phyloP scores from a whole-genome alignment of 1,284 basidiomycete genomes.

The Naganishia sp. region DNA sequence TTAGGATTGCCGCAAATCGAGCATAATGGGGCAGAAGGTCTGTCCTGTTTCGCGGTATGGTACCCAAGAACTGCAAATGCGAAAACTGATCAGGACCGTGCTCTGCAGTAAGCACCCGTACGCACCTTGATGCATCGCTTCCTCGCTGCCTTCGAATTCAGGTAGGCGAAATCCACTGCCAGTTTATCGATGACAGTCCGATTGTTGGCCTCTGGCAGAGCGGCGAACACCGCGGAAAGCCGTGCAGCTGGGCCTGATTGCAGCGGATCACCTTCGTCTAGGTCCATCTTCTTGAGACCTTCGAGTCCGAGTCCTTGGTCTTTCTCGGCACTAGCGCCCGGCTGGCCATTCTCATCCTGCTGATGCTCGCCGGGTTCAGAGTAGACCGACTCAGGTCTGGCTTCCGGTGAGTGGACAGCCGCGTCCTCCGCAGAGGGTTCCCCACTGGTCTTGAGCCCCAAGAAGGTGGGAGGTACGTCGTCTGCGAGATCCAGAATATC shows the following conservation, averaged over 20 bases:
- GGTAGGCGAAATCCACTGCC: slow-evolving; percentile 91
- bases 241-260: slow-evolving; percentile 84
- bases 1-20: slow-evolving; percentile 81
- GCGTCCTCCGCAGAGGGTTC: slow-evolving; percentile 12
- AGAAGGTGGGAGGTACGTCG: slow-evolving; percentile 80
- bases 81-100: neutral
- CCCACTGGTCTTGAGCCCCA: slow-evolving; percentile 58
- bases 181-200: slow-evolving; percentile 89
- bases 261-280: slow-evolving; percentile 50
- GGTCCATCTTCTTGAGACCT: slow-evolving; percentile 48
- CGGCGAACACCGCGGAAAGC: slow-evolving; percentile 85
- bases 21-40: slow-evolving; percentile 94
- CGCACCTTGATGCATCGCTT: slow-evolving; percentile 81
- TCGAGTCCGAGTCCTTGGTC: slow-evolving; percentile 22
- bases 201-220: slow-evolving; percentile 89
- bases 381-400: slow-evolving; percentile 61
- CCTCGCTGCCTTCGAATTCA: slow-evolving; percentile 93
- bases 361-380: slow-evolving; percentile 60
- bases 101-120: neutral
- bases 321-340: slow-evolving; percentile 23
- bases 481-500: slow-evolving; percentile 89
- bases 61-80: slow-evolving; percentile 70
- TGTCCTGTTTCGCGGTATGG: slow-evolving; percentile 82
- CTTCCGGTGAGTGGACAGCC: slow-evolving; percentile 13
- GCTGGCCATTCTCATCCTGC: slow-evolving; percentile 53